phyloP scores from a whole-genome alignment of 208 protist genomes.

The Trypanosoma conorhini region DNA sequence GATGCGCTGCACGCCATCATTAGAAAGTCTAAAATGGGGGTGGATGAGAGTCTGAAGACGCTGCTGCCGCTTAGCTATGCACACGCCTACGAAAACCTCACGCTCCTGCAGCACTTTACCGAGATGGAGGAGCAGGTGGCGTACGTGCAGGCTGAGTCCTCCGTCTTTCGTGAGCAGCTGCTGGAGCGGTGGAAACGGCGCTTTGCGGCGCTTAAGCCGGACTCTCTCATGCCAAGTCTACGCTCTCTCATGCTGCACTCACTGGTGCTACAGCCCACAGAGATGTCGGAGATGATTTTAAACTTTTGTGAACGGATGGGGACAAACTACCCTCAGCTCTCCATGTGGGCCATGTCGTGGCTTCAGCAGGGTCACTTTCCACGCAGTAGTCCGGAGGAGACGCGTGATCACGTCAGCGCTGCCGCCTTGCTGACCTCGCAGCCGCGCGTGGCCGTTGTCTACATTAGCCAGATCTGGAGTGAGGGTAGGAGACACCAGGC shows the following conservation, averaged over 20 bases:
- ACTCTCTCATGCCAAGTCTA: slow-evolving; percentile 92
- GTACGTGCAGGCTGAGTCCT: slow-evolving; percentile 55
- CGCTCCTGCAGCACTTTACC: slow-evolving; percentile 97
- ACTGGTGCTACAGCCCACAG: slow-evolving; percentile 91
- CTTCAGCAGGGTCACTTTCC: slow-evolving; percentile 55
- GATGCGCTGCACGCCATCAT: slow-evolving; percentile 54
- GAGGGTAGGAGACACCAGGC: slow-evolving; percentile 78
- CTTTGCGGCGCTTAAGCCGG: slow-evolving; percentile 86
- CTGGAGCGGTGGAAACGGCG: slow-evolving; percentile 78
- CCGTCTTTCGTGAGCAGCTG: slow-evolving; percentile 64
- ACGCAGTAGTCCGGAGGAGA: slow-evolving; percentile 28
- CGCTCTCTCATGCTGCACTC: slow-evolving; percentile 96
- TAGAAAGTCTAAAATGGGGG: slow-evolving; percentile 65
- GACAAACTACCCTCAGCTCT: slow-evolving; percentile 74
- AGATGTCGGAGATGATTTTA: slow-evolving; percentile 96
- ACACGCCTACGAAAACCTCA: slow-evolving; percentile 95
- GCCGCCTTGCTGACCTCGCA: slow-evolving; percentile 9
- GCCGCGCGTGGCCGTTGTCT: slow-evolving; percentile 65
- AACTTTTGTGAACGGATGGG: slow-evolving; percentile 93
- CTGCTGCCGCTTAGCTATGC: slow-evolving; percentile 86
- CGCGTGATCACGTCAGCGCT: slow-evolving; percentile 22
- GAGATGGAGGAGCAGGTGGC: slow-evolving; percentile 99
- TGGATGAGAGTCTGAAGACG: slow-evolving; percentile 88
- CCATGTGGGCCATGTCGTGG: slow-evolving; percentile 88
- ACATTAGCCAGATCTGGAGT: slow-evolving; percentile 83